These are phyloP conservation scores for Dichotomopilus funicola DNA, from an alignment of 2,329 filamentous ascomycete genomes.

Conservation along the genomic window DNA sequence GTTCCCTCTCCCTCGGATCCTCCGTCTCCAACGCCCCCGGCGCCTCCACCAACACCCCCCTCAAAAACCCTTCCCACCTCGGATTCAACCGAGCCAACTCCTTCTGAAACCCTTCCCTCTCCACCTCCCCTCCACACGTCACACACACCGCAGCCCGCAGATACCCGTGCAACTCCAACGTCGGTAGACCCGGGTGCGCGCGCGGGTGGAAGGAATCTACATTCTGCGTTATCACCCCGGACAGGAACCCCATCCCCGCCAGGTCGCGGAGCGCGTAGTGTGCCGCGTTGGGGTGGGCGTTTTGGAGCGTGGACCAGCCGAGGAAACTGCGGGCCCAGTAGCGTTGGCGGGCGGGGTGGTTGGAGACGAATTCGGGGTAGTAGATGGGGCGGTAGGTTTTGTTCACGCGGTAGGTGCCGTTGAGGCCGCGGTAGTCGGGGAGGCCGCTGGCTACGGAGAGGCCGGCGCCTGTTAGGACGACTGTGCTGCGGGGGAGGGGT, in stretches of 20 bases:
- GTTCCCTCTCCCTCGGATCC: slow-evolving; percentile 61
- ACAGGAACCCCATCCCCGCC: slow-evolving; percentile 64
- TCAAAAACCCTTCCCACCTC: slow-evolving; percentile 71
- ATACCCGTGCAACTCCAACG: slow-evolving; percentile 87
- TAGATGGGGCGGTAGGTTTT: slow-evolving; percentile 88
- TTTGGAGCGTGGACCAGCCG: slow-evolving; percentile 78
- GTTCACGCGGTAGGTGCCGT: slow-evolving; percentile 90
- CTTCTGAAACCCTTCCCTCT: slow-evolving; percentile 67
- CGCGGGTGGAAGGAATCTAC: slow-evolving; percentile 87
- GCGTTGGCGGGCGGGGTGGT: slow-evolving; percentile 77
- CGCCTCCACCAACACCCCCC: slow-evolving; percentile 52
- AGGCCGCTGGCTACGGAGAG: slow-evolving; percentile 90
- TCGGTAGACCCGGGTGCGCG: slow-evolving; percentile 68
- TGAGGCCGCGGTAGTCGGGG: slow-evolving; percentile 82
- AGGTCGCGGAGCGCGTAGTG: slow-evolving; percentile 73
- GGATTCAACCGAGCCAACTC: slow-evolving; percentile 76
- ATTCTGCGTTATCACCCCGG: slow-evolving; percentile 84
- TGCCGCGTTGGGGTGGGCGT: slow-evolving; percentile 69
- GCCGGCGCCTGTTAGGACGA: slow-evolving; percentile 69
- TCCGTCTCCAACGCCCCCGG: slow-evolving; percentile 73
- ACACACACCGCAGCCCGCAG: slow-evolving; percentile 75
- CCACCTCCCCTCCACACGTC: slow-evolving; percentile 65
- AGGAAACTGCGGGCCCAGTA: slow-evolving; percentile 96
- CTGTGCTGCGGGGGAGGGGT: slow-evolving; percentile 40
- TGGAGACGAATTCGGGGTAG: slow-evolving; percentile 77